These are phyloP conservation scores for Myriosclerotinia scirpicola DNA, from an alignment of 2,329 filamentous ascomycete species.

Conservation along the genomic window DNA sequence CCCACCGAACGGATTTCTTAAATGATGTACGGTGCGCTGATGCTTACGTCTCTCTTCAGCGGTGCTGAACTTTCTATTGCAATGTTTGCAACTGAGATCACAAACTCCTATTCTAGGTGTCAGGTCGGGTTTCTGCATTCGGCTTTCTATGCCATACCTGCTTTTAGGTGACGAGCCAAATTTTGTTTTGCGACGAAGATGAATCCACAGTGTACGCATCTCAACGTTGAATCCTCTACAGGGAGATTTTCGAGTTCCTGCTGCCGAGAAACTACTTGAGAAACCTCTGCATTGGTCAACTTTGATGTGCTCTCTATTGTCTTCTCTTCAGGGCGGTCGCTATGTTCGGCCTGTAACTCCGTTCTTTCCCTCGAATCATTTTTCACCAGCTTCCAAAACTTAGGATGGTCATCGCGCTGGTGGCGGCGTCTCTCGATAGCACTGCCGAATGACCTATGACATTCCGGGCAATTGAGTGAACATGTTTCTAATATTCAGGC, in stretches of 20 bases:
- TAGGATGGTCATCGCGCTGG: too few relatives aligned
- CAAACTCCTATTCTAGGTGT: neutral
- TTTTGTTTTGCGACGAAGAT: neutral
- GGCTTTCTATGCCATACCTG: neutral
- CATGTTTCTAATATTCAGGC: too few relatives aligned
- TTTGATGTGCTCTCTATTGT: too few relatives aligned
- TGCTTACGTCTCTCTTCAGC: neutral
- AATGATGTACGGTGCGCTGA: neutral
- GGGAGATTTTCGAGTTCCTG: neutral
- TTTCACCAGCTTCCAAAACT: too few relatives aligned
- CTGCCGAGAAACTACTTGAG: neutral
- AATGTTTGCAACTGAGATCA: neutral
- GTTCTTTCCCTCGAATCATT: too few relatives aligned
- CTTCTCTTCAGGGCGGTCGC: too few relatives aligned
- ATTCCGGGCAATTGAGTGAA: too few relatives aligned
- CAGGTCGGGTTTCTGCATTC: neutral
- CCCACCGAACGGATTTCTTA: neutral
- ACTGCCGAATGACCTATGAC: too few relatives aligned
- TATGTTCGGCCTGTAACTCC: too few relatives aligned
- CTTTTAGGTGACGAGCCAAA: neutral
- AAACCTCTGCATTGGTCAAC: neutral
- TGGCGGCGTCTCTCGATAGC: too few relatives aligned
- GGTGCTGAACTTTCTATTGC: neutral
- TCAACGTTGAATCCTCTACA: neutral
- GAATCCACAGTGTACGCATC: neutral